phyloP scores from a whole-genome alignment of 2,329 filamentous ascomycete species.

The Camptophora hylomeconis region DNA sequence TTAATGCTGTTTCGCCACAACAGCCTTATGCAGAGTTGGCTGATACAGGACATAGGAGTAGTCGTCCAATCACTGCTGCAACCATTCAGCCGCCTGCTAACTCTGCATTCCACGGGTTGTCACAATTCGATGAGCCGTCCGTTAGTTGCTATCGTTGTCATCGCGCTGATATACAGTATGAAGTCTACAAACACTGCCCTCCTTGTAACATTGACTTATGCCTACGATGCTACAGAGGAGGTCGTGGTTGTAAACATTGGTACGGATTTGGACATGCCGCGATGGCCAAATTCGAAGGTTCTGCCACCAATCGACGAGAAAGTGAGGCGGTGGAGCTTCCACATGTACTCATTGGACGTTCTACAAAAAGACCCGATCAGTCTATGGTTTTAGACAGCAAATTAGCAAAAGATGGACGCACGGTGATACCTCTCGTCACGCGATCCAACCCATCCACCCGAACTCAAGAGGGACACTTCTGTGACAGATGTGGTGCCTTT shows the following conservation, averaged over 20 bases:
- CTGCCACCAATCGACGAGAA: conserved; percentile 26
- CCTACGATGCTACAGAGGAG: conserved; percentile 61
- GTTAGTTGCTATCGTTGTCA: conserved; percentile 61
- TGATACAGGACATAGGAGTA: too few species aligned
- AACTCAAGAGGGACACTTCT: conserved; percentile 72
- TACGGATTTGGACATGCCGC: conserved; percentile 72
- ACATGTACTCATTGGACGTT: conserved; percentile 38
- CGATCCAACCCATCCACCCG: conserved; percentile 46
- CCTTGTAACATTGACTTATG: conserved; percentile 65
- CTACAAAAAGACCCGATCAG: conserved; percentile 25
- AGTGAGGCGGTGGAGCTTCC: conserved; percentile 35
- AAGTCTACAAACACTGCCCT: conserved; percentile 71
- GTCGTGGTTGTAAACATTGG: conserved; percentile 73
- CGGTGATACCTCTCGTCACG: conserved; percentile 1
- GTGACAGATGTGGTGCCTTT: conserved; percentile 58
- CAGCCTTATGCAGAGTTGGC: too few species aligned
- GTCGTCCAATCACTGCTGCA: too few species aligned
- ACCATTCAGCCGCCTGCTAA: conserved; percentile 1
- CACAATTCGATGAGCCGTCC: conserved; percentile 45
- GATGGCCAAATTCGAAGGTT: conserved; percentile 51
- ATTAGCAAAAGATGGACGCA: background rate
- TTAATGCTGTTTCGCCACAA: too few species aligned
- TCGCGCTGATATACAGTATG: conserved; percentile 64
- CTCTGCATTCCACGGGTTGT: conserved; percentile 1
- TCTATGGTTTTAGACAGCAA: conserved; percentile 3